These are phyloP conservation scores for Phallus indusiatus DNA, from an alignment of 768 basidiomycete genomes.

Conservation along the genomic window DNA sequence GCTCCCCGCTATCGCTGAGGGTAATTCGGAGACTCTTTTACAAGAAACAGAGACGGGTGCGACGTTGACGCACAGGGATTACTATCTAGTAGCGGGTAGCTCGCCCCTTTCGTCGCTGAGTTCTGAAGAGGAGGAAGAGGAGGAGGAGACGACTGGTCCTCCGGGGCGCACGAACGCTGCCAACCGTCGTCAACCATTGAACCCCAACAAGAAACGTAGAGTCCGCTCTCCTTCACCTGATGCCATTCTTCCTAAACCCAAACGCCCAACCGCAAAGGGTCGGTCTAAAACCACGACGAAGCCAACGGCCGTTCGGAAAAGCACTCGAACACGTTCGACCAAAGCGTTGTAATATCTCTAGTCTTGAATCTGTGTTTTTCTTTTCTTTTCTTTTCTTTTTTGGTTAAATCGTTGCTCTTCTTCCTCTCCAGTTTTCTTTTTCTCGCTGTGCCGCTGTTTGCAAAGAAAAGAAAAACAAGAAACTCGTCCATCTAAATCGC, in stretches of 20 bases:
- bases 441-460: too few species aligned
- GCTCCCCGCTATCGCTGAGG: neutral
- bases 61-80: neutral
- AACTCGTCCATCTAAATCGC: too few species aligned
- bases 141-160: too few species aligned
- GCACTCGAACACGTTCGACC: neutral
- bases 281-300: neutral
- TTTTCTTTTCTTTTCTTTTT: too few species aligned
- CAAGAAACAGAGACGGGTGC: neutral
- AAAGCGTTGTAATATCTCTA: neutral
- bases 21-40: neutral
- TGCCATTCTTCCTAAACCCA: neutral
- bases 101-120: conserved; percentile 6
- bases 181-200: neutral
- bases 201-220: neutral
- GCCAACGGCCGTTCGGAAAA: neutral
- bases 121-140: conserved; percentile 11
- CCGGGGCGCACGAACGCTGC: neutral
- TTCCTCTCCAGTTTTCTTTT: too few species aligned
- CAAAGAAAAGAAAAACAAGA: too few species aligned
- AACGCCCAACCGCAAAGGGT: neutral
- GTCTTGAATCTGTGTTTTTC: too few species aligned
- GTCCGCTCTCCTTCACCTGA: neutral
- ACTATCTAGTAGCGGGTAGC: conserved; percentile 2
- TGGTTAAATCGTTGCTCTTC: neutral